phyloP scores from a whole-genome alignment of 2,329 filamentous ascomycete genomes.

The Malbranchea zuffiana region DNA sequence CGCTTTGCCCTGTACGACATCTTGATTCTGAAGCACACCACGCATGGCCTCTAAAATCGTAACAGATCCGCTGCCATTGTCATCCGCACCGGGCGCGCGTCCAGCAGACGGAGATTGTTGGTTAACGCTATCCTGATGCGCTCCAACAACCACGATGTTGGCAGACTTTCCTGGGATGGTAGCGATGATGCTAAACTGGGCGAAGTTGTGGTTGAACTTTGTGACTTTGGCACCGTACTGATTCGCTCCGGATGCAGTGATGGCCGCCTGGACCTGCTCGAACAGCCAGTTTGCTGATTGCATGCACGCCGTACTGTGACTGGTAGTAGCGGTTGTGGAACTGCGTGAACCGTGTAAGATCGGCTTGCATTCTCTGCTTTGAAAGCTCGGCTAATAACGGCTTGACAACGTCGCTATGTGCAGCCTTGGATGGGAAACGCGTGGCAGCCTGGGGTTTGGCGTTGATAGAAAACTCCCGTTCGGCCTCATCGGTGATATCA shows the following conservation, averaged over 20 bases:
- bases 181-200: conserved; percentile 81
- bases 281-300: conserved; percentile 85
- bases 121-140: conserved; percentile 93
- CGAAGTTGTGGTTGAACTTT: conserved; percentile 74
- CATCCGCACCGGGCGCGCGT: conserved; percentile 83
- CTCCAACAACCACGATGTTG: conserved; percentile 77
- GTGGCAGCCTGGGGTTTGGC: conserved; percentile 34
- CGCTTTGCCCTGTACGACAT: conserved; percentile 59
- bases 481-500: conserved; percentile 66
- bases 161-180: conserved; percentile 78
- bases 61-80: conserved; percentile 85
- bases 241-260: conserved; percentile 59
- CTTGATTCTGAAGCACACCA: conserved; percentile 61
- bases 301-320: conserved; percentile 49
- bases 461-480: conserved; percentile 49
- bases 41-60: conserved; percentile 89
- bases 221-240: conserved; percentile 55
- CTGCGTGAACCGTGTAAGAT: conserved; percentile 60
- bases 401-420: conserved; percentile 54
- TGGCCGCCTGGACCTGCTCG: conserved; percentile 58
- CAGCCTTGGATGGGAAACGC: conserved; percentile 56
- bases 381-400: conserved; percentile 58
- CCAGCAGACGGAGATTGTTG: conserved; percentile 75
- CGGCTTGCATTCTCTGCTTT: conserved; percentile 63
- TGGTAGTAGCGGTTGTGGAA: conserved; percentile 51